phyloP scores from a whole-genome alignment of 257 asterid genomes.

The Nicotiana obtusifolia region DNA sequence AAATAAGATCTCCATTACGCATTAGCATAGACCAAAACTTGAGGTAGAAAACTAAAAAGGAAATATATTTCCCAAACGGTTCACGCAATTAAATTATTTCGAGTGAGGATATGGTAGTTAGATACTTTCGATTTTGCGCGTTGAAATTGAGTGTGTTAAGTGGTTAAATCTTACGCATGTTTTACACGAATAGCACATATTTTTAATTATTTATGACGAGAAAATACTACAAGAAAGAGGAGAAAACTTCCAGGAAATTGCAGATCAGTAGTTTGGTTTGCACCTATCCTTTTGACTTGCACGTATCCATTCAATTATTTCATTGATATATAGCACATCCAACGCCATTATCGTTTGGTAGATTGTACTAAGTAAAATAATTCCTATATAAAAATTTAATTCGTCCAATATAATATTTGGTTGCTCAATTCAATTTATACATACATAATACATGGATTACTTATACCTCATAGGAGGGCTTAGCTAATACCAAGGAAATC shows the following conservation, averaged over 20 bases:
- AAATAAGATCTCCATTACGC: too few species aligned
- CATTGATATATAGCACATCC: neutral
- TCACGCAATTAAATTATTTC: neutral
- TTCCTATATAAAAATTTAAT: too few species aligned
- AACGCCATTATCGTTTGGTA: too few species aligned
- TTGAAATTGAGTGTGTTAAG: neutral
- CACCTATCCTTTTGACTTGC: conserved; percentile 1
- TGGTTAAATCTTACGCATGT: neutral
- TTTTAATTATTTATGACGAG: neutral
- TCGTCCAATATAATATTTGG: too few species aligned
- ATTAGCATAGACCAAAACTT: neutral
- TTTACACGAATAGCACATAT: neutral
- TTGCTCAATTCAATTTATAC: too few species aligned
- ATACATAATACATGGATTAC: too few species aligned
- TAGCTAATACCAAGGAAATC: too few species aligned
- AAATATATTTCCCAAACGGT: neutral
- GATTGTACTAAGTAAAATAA: too few species aligned
- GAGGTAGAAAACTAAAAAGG: neutral
- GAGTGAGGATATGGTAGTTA: neutral
- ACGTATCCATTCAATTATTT: neutral
- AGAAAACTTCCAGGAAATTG: neutral
- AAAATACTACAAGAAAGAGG: neutral
- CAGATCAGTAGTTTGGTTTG: neutral
- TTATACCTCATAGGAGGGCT: too few species aligned
- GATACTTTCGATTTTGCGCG: neutral